Percentiles rank a stretch among this genome's conserved stretches.
phyloP scores from a whole-genome alignment of 148 eudicot species.

The Chenopodium formosanum region DNA sequence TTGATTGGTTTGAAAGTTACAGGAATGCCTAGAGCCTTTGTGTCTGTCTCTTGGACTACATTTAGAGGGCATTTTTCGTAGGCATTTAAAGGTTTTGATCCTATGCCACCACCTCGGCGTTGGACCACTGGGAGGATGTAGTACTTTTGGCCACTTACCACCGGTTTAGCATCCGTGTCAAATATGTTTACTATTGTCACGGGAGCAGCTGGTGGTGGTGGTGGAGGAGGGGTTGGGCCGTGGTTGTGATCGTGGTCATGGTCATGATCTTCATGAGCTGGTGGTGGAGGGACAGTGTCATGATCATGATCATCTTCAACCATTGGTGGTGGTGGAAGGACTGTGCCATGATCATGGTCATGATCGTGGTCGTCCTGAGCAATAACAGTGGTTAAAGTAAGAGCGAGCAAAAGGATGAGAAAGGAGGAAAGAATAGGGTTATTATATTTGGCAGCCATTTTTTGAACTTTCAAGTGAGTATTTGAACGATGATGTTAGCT shows the following conservation, averaged over 20 bases:
- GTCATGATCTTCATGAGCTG: too few species aligned
- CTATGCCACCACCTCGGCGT: slow-evolving; percentile 34
- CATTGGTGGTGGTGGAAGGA: neutral
- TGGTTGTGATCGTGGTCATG: neutral
- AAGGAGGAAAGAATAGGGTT: neutral
- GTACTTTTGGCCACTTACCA: slow-evolving; percentile 9
- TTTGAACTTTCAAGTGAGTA: too few species aligned
- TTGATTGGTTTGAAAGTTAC: slow-evolving; percentile 23
- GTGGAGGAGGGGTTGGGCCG: neutral
- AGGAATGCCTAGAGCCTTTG: slow-evolving; percentile 28
- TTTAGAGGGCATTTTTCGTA: slow-evolving; percentile 35
- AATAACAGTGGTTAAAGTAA: neutral
- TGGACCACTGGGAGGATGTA: slow-evolving; percentile 23
- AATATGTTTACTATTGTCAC: neutral
- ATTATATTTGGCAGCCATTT: neutral
- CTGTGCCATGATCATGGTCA: neutral
- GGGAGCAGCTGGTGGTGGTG: neutral
- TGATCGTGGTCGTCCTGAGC: neutral
- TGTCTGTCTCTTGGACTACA: slow-evolving; percentile 33
- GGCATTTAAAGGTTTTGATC: slow-evolving; percentile 21
- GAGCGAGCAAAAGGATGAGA: neutral
- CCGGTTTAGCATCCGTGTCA: neutral
- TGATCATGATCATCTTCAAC: neutral
- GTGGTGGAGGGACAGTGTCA: neutral
- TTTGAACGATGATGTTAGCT: too few species aligned